These are phyloP conservation scores for Aspergillus sp. DNA, from an alignment of 2,329 filamentous ascomycete species.

Conservation along the genomic window DNA sequence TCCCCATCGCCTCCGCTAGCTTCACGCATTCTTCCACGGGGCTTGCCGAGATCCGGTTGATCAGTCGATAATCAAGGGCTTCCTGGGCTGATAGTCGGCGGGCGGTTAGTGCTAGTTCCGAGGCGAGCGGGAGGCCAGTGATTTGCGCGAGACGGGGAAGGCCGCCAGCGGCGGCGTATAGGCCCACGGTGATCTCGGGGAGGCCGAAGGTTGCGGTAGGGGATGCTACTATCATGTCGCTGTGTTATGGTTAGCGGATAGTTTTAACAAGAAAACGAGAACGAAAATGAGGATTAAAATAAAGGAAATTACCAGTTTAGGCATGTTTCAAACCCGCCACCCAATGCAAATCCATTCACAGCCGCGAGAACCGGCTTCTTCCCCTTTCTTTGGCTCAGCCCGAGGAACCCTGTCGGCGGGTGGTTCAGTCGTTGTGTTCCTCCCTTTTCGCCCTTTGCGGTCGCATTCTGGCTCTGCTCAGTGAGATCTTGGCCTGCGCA, in stretches of 20 bases:
- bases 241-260: constrained; percentile 19
- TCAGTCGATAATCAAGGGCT: constrained; percentile 57
- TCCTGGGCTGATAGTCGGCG: constrained; percentile 53
- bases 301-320: constrained; percentile 66
- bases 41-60: constrained; percentile 64
- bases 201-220: constrained; percentile 56
- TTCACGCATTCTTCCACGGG: constrained; percentile 66
- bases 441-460: constrained; percentile 9
- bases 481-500: constrained; percentile 40
- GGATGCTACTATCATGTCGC: constrained; percentile 52
- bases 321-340: constrained; percentile 76
- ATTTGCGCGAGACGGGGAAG: constrained; percentile 59
- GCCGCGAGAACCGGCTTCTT: constrained; percentile 71
- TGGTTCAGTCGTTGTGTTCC: constrained; percentile 23
- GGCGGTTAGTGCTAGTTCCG: constrained; percentile 65
- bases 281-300: neutral
- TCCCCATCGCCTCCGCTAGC: constrained; percentile 54
- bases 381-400: constrained; percentile 49
- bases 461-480: constrained; percentile 30
- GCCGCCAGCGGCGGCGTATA: constrained; percentile 64
- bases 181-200: constrained; percentile 65
- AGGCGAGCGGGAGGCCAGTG: constrained; percentile 64
- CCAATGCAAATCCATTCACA: constrained; percentile 69
- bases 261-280: neutral
- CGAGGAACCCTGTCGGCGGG: constrained; percentile 48